phyloP scores from a whole-genome alignment of 1,284 basidiomycete genomes.

The Grifola frondosa region DNA sequence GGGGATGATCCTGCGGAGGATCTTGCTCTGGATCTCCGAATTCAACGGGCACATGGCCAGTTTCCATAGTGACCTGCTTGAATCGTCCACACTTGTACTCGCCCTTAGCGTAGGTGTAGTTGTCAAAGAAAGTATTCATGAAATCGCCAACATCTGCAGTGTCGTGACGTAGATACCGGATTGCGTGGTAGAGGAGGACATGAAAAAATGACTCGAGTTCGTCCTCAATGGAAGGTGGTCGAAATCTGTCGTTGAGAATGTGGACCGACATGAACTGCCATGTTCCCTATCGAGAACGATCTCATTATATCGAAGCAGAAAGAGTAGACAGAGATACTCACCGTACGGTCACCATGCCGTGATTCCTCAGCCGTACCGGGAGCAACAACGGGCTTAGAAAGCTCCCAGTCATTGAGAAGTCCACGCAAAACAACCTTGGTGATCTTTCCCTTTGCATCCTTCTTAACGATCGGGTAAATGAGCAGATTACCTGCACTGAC shows the following conservation, averaged over 20 bases:
- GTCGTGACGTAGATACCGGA: conserved; percentile 1
- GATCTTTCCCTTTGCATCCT: background rate
- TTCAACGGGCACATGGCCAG: too few relatives aligned
- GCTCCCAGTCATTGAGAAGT: conserved; percentile 14
- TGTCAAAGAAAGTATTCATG: too few relatives aligned
- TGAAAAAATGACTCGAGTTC: conserved; percentile 12
- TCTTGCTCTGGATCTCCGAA: too few relatives aligned
- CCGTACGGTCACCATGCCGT: too few relatives aligned
- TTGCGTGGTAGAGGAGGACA: conserved; percentile 3
- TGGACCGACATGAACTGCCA: conserved; percentile 5
- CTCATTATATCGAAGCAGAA: too few relatives aligned
- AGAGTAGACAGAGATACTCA: background rate
- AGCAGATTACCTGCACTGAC: conserved; percentile 14
- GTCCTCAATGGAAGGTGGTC: background rate
- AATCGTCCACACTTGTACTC: too few relatives aligned
- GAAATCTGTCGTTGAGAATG: background rate
- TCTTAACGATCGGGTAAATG: background rate
- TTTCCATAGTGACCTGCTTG: too few relatives aligned
- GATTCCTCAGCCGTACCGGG: background rate
- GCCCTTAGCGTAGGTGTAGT: too few relatives aligned
- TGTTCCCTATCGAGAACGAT: too few relatives aligned
- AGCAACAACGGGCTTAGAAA: background rate
- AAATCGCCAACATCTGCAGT: too few relatives aligned
- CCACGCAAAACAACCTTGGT: background rate
- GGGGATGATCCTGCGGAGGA: background rate